Percentiles rank a stretch among this genome's conserved stretches.
phyloP scores from a whole-genome alignment of 2,329 filamentous ascomycete genomes.

The Colletotrichum eremochloae region DNA sequence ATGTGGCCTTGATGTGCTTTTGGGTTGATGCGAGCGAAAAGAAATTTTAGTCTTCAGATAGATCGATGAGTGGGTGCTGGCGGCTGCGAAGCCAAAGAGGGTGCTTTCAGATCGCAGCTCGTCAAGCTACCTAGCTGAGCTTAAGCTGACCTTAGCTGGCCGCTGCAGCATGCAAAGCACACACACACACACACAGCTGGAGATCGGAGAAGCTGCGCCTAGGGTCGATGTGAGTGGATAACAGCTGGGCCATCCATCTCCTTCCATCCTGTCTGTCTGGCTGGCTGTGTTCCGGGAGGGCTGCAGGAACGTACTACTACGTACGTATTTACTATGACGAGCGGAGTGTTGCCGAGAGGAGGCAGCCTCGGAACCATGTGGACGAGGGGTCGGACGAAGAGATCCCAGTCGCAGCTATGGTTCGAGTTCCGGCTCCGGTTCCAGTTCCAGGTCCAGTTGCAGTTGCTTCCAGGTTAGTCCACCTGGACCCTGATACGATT shows the following conservation, averaged over 20 bases:
- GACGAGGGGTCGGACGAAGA: constrained; percentile 39
- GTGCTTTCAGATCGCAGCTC: constrained; percentile 24
- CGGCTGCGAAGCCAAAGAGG: constrained; percentile 13
- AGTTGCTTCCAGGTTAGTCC: constrained; percentile 32
- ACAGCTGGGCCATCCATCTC: neutral
- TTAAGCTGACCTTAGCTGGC: constrained; percentile 14
- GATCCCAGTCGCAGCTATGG: constrained; percentile 23
- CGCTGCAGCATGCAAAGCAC: constrained; percentile 23
- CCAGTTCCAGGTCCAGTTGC: constrained; percentile 22
- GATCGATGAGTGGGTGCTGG: constrained; percentile 17
- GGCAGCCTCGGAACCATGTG: constrained; percentile 35
- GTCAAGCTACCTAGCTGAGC: constrained; percentile 27
- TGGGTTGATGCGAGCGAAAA: constrained; percentile 9
- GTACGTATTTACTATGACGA: neutral
- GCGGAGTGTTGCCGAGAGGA: constrained; percentile 40
- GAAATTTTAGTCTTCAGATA: constrained; percentile 31
- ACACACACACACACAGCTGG: constrained; percentile 21
- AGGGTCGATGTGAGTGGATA: constrained; percentile 17
- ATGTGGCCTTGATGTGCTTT: constrained; percentile 23
- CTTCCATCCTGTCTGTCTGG: constrained; percentile 22
- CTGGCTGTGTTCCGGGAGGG: neutral
- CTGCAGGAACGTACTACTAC: no score
- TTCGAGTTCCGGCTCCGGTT: constrained; percentile 5
- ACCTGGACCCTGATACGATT: constrained; percentile 23
- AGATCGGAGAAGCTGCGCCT: constrained; percentile 24